phyloP scores from a whole-genome alignment of 163 green algal genomes.

The Volvox carteri region DNA sequence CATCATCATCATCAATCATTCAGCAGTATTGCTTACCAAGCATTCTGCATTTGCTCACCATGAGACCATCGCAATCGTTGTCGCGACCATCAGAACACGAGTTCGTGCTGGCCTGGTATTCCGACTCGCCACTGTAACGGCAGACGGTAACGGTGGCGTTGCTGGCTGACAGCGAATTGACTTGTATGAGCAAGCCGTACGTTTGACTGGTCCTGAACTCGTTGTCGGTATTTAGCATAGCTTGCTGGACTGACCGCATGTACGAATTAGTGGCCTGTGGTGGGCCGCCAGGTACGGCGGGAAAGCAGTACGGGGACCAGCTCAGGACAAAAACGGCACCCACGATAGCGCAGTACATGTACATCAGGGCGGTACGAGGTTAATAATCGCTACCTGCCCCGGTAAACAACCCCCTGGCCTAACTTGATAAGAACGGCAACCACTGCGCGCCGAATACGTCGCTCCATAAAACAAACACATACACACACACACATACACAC shows the following conservation, averaged over 20 bases:
- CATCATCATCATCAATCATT: not conserved
- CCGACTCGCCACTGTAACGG: not conserved
- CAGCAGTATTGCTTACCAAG: not conserved
- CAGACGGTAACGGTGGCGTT: not conserved
- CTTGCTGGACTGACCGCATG: not conserved
- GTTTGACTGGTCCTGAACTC: not conserved
- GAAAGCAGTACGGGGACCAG: not conserved
- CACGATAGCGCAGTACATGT: no score
- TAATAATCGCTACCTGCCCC: no score
- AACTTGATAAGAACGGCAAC: no score
- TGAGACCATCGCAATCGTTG: conserved; percentile 45
- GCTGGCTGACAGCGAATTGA: not conserved
- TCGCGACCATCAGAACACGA: conserved; percentile 6
- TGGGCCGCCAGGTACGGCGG: not conserved
- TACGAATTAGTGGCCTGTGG: not conserved
- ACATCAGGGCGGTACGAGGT: no score
- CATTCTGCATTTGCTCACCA: conserved; percentile 1
- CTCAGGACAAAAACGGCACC: not conserved
- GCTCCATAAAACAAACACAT: no score
- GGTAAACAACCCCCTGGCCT: no score
- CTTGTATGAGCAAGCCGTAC: not conserved
- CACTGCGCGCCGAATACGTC: no score
- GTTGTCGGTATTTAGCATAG: not conserved
- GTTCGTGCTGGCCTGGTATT: not conserved
- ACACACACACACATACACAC: no score